A percentile compares a stretch with the other conserved stretches of the same genome.
These are phyloP conservation scores for Begonia peltatifolia DNA, from an alignment of 306 rosid species.

Conservation along the genomic window DNA sequence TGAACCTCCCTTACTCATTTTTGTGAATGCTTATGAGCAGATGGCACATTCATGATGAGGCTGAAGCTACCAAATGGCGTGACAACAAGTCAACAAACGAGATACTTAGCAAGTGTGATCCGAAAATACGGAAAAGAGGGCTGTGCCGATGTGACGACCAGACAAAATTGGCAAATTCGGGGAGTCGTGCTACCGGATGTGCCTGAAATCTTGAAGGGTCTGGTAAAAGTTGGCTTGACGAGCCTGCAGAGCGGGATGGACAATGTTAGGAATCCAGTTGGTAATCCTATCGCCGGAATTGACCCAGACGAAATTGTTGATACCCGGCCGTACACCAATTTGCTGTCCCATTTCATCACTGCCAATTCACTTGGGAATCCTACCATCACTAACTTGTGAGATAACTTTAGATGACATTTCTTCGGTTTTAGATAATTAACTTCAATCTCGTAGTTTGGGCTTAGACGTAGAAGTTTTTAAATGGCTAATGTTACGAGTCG, in stretches of 20 bases:
- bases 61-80: constrained; percentile 92
- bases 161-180: constrained; percentile 95
- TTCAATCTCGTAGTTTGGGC: no score
- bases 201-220: constrained; percentile 74
- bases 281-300: constrained; percentile 89
- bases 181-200: constrained; percentile 81
- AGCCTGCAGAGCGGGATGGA: constrained; percentile 99
- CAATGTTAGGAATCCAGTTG: constrained; percentile 94
- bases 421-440: no score
- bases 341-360: constrained; percentile 74
- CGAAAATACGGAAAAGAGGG: constrained; percentile 81
- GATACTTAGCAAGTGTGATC: constrained; percentile 68
- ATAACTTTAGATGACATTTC: not conserved
- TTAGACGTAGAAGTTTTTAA: no score
- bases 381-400: constrained; percentile 48
- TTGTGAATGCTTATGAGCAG: constrained; percentile 23
- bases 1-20: not conserved
- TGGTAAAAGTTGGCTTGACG: constrained; percentile 68
- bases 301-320: constrained; percentile 78
- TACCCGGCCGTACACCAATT: constrained; percentile 66
- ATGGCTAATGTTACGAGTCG: no score
- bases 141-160: constrained; percentile 87
- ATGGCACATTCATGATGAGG: constrained; percentile 98
- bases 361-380: constrained; percentile 69
- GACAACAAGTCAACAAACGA: constrained; percentile 73